Conservation (phyloP, 768 basidiomycete genomes). For the Sistotremastrum niveocremeum region DNA sequence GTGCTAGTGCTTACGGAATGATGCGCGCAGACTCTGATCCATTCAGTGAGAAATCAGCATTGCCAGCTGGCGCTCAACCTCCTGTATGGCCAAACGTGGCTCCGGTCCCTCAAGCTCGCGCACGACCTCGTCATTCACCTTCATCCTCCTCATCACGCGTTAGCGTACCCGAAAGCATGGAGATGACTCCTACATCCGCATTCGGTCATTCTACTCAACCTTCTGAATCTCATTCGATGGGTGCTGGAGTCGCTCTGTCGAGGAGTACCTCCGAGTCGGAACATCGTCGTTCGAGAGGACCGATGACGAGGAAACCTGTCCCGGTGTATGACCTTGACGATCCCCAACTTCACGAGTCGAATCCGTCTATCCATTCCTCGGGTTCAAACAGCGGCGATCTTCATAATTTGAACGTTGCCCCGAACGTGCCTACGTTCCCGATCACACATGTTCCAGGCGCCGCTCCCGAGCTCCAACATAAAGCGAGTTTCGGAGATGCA, state of each 20-base stretch:
- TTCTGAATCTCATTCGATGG: not conserved
- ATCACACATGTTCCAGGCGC: not conserved
- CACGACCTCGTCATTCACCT: no score
- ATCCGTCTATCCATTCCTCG: not conserved
- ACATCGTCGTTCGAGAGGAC: constrained; percentile 7
- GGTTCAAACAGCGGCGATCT: not conserved
- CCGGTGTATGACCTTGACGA: constrained; percentile 31
- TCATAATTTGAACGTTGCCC: not conserved
- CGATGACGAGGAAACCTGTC: constrained; percentile 40
- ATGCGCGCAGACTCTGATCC: no score
- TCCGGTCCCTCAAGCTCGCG: no score
- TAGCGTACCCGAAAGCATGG: not conserved
- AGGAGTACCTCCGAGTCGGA: not conserved
- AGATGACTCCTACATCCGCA: not conserved
- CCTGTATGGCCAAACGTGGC: no score
- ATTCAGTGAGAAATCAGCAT: no score
- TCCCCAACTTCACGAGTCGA: constrained; percentile 10
- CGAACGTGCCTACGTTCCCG: not conserved
- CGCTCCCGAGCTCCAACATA: constrained; percentile 20
- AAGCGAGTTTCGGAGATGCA: constrained; percentile 31
- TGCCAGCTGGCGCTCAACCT: no score
- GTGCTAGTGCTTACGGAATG: not conserved
- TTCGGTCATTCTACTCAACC: not conserved
- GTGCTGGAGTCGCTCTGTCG: not conserved
- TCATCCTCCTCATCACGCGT: no score